These are phyloP conservation scores for Glomus cerebriforme DNA, from an alignment of 192 early-diverging fungal species.

Conservation along the genomic window DNA sequence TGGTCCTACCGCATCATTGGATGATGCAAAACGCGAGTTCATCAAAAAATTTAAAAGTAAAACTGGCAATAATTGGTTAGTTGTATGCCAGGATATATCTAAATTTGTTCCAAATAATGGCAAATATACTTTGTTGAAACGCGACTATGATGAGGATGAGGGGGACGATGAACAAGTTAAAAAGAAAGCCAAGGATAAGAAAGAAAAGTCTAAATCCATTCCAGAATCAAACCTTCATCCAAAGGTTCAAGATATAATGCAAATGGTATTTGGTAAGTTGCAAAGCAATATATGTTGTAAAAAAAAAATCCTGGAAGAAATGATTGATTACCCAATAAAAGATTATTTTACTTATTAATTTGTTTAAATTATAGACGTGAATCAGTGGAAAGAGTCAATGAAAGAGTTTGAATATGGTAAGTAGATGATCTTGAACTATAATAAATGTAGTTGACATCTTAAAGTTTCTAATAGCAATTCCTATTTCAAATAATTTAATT, in stretches of 20 bases:
- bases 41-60: constrained; percentile 66
- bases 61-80: constrained; percentile 68
- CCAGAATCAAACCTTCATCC: constrained; percentile 48
- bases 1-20: constrained; percentile 26
- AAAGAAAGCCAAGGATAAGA: not conserved
- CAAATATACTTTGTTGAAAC: constrained; percentile 66
- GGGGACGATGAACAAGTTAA: constrained; percentile 29
- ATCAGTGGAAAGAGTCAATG: too few species aligned
- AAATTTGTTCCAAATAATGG: constrained; percentile 21
- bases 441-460: too few species aligned
- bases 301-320: too few species aligned
- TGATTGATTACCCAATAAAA: too few species aligned
- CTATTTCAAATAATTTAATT: too few species aligned
- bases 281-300: too few species aligned
- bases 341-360: too few species aligned
- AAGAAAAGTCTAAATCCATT: constrained; percentile 35
- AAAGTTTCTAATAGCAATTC: too few species aligned
- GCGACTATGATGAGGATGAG: constrained; percentile 63
- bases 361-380: too few species aligned
- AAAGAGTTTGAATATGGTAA: too few species aligned
- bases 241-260: constrained; percentile 60
- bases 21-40: constrained; percentile 54
- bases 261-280: constrained; percentile 67
- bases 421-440: too few species aligned
- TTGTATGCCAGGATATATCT: constrained; percentile 19